These are phyloP conservation scores for Tremellales sp. DNA, from an alignment of 1,284 basidiomycete species.

Conservation along the genomic window DNA sequence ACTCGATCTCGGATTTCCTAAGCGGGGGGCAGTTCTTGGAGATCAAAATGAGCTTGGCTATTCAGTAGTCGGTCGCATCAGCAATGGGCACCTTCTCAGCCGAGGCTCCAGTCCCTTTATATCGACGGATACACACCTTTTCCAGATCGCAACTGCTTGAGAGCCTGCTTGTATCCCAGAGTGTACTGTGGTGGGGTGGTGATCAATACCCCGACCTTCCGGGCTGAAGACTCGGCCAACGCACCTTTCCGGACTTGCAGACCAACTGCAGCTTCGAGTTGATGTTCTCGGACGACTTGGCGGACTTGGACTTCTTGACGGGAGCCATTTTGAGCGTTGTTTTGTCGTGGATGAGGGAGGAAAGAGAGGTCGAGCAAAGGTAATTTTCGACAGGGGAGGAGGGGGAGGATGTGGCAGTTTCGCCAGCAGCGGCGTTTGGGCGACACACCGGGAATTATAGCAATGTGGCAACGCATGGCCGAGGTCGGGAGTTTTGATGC, in stretches of 20 bases:
- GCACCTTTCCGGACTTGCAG: conserved; percentile 74
- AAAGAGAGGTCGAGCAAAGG: conserved; percentile 3
- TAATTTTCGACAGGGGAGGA: conserved; percentile 1
- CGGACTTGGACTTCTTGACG: conserved; percentile 87
- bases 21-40: conserved; percentile 99
- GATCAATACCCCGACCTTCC: too few relatives aligned
- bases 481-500: too few relatives aligned
- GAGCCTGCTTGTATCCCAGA: conserved; percentile 92
- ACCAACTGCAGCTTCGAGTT: conserved; percentile 92
- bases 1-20: conserved; percentile 99
- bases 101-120: conserved; percentile 46
- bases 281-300: conserved; percentile 92
- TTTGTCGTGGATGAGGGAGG: conserved; percentile 3
- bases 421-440: conserved; percentile 12
- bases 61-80: conserved; percentile 41
- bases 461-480: too few relatives aligned
- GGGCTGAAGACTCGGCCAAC: too few relatives aligned
- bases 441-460: neutral
- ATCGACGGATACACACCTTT: conserved; percentile 71
- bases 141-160: conserved; percentile 97
- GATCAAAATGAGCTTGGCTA: conserved; percentile 98
- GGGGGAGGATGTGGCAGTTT: conserved; percentile 23
- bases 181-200: conserved; percentile 87
- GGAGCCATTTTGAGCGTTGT: conserved; percentile 66
- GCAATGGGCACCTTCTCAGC: conserved; percentile 94